Conservation (phyloP, 345 rosid species). For the Bruguiera sexangula region DNA sequence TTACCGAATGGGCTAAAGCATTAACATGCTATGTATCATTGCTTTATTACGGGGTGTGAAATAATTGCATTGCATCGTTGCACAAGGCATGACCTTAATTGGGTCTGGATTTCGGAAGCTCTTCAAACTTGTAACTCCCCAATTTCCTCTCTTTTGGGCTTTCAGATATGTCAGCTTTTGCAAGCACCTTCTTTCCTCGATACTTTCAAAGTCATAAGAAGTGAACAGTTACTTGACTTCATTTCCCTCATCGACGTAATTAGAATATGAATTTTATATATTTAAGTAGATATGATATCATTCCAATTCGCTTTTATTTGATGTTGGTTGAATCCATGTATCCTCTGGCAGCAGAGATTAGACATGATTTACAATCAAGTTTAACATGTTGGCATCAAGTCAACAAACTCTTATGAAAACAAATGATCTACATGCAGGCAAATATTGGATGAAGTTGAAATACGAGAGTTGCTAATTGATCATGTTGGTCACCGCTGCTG, state of each 20-base stretch:
- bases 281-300: no score
- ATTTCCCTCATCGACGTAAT: no score
- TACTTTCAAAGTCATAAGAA: no score
- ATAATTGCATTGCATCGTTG: not conserved
- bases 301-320: no score
- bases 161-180: no score
- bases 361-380: not conserved
- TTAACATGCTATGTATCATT: not conserved
- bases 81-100: not conserved
- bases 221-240: no score
- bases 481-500: conserved; percentile 93
- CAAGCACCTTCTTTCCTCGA: no score
- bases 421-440: conserved; percentile 43
- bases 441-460: conserved; percentile 84
- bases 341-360: not conserved
- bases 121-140: no score
- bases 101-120: not conserved
- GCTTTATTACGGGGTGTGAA: no score
- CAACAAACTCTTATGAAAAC: not conserved
- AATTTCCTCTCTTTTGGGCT: no score
- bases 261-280: no score
- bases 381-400: not conserved
- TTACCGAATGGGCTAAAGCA: not conserved
- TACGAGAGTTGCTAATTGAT: conserved; percentile 88
- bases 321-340: no score